Evolutionary conservation across 1,139 yeast genomes (phyloP), one percentile per base, ranked within the genome.

Genomic region (Hyphopichia wangnamkhiaoensis): DNA sequence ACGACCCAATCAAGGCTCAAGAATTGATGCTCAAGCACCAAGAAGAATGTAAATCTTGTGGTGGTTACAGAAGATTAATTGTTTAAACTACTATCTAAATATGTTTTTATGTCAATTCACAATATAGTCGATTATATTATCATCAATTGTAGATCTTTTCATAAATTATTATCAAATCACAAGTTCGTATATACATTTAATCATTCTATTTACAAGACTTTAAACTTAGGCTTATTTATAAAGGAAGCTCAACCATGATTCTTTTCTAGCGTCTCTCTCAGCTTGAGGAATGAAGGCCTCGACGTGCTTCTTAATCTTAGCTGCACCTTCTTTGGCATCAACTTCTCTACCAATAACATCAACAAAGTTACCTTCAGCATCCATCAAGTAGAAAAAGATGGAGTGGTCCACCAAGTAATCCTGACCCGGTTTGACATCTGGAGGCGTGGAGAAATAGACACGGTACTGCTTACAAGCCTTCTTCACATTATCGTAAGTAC

Each of bases 341-440:
- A 84, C 89, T 53, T 91, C 93, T 58, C 95, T 82, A 34, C 98
- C 98, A 51, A 93, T 74, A 12, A 93, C 98, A 62, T 93, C 97
- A 40, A 91, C 86, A 56, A 89, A 93, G 52, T 86, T 80, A 37
- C 98, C 98, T 60, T 93, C 98, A 15, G 96, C 91, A 58, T 93
- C 98, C 95, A 93, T 89, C 51, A 93, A 72, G 58, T 93, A 93
- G 64, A 90, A 91, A 77, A 91, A 93, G 43, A 93, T 91, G 6
- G 97, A 89, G 63, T 93, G 98, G 59, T 93, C 98, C 15, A 93
- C 98, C 48, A 93, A 76, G 59, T 93, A 93, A 53, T 93, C 97
- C 63, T 93, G 96, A 23, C 97, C 98, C 0, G 96, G 93, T 59
- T 90, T 87, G 37, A 89, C 84, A 57, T 89, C 80, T 27, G 94